Conservation (phyloP, 192 early-diverging fungal species). For the Linderina pennispora region DNA sequence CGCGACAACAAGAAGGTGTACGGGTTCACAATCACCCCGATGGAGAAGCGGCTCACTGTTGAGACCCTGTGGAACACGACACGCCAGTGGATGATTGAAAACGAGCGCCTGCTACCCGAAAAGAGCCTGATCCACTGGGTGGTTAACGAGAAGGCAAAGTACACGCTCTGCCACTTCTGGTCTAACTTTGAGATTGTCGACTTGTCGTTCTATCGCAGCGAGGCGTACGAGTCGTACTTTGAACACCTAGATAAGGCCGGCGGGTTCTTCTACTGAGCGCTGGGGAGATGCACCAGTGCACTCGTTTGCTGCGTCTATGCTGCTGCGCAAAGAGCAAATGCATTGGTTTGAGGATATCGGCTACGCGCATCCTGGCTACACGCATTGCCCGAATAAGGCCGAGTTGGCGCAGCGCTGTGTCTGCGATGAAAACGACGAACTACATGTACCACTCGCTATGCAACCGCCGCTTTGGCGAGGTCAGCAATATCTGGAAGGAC, state of each 20-base stretch:
- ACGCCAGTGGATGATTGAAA: conserved; percentile 44
- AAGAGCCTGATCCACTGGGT: conserved; percentile 51
- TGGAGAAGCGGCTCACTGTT: conserved; percentile 48
- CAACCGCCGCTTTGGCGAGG: conserved; percentile 17
- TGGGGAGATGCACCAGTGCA: conserved; percentile 66
- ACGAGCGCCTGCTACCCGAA: conserved; percentile 47
- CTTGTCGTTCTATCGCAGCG: conserved; percentile 61
- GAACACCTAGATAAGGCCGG: conserved; percentile 64
- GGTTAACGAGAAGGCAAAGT: conserved; percentile 25
- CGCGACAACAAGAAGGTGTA: conserved; percentile 43
- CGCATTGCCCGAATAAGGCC: conserved; percentile 62
- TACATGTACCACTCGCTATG: conserved; percentile 31
- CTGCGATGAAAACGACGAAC: conserved; percentile 1
- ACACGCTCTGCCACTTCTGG: conserved; percentile 68
- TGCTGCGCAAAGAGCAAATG: conserved; percentile 55
- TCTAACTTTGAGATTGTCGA: conserved; percentile 79
- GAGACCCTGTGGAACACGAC: conserved; percentile 46
- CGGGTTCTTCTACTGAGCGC: conserved; percentile 83
- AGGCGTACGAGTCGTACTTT: conserved; percentile 61
- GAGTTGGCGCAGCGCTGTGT: conserved; percentile 23
- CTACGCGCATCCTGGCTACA: conserved; percentile 53
- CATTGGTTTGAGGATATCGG: conserved; percentile 72
- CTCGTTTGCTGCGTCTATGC: conserved; percentile 55
- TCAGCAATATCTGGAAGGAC: conserved; percentile 21
- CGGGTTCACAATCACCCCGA: conserved; percentile 48